phyloP scores from a whole-genome alignment of 768 basidiomycete genomes.

The Lentinus tigrinus region DNA sequence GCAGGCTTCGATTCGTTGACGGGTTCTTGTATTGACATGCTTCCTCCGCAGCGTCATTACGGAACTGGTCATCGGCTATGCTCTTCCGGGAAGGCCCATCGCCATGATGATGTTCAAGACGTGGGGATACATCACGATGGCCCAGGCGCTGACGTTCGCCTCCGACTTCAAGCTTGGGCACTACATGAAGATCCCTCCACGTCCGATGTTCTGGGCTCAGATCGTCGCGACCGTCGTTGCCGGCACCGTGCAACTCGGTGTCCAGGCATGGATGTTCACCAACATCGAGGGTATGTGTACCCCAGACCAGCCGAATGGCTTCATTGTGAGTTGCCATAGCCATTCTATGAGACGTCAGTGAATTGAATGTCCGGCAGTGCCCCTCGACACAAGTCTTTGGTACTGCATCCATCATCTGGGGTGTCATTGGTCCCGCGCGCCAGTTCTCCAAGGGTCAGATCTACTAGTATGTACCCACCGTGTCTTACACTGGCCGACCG shows the following conservation, averaged over 20 bases:
- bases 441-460: slow-evolving; percentile 36
- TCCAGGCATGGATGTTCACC: slow-evolving; percentile 65
- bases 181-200: slow-evolving; percentile 66
- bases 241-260: slow-evolving; percentile 64
- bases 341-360: background rate
- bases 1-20: slow-evolving; percentile 10
- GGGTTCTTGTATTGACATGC: background rate
- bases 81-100: slow-evolving; percentile 60
- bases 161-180: slow-evolving; percentile 78
- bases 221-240: slow-evolving; percentile 57
- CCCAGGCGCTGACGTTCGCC: slow-evolving; percentile 64
- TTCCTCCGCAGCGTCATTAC: slow-evolving; percentile 54
- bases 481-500: background rate
- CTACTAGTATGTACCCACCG: slow-evolving; percentile 29
- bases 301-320: slow-evolving; percentile 53
- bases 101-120: slow-evolving; percentile 83
- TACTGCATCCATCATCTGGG: slow-evolving; percentile 49
- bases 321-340: slow-evolving; percentile 38
- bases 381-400: slow-evolving; percentile 63
- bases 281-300: slow-evolving; percentile 64
- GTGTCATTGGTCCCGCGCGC: slow-evolving; percentile 40
- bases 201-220: slow-evolving; percentile 45
- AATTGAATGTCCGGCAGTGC: slow-evolving; percentile 37
- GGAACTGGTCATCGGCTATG: slow-evolving; percentile 68
- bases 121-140: slow-evolving; percentile 67